phyloP scores from a whole-genome alignment of 1,284 basidiomycete genomes.

The Fistulinella cinereoalba region DNA sequence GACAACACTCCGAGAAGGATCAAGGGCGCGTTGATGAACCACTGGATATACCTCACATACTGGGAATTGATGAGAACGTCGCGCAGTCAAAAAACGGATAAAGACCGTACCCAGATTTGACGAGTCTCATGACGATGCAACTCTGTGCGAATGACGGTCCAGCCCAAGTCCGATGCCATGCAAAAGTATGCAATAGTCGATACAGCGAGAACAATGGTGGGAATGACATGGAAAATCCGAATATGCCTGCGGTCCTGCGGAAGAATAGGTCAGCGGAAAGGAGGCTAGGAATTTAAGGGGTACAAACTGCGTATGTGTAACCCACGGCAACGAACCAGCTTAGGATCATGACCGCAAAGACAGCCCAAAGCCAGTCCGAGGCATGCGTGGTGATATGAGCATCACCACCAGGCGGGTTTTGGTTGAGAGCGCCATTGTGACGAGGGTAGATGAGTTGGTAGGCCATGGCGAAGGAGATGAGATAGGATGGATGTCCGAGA shows the following conservation, averaged over 20 bases:
- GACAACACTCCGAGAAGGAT: conserved; percentile 52
- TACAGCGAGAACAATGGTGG: conserved; percentile 45
- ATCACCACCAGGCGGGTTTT: conserved; percentile 40
- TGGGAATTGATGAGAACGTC: conserved; percentile 14
- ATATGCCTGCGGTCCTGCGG: conserved; percentile 39
- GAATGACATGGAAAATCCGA: conserved; percentile 49
- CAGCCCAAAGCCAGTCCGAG: conserved; percentile 56
- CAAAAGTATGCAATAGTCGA: conserved; percentile 48
- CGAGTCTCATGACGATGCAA: conserved; percentile 42
- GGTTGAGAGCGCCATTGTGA: conserved; percentile 19
- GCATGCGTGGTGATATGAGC: conserved; percentile 40
- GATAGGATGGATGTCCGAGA: not conserved
- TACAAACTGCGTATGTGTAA: conserved; percentile 39
- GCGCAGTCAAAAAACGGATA: not conserved
- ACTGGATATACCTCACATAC: conserved; percentile 55
- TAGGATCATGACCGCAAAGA: conserved; percentile 48
- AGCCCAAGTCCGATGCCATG: conserved; percentile 61
- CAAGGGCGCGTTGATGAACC: conserved; percentile 57
- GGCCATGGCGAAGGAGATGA: conserved; percentile 16
- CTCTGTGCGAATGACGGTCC: conserved; percentile 42
- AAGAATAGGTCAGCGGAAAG: not conserved
- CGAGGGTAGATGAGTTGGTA: conserved; percentile 7
- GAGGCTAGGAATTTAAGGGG: not conserved
- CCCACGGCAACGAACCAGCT: conserved; percentile 38
- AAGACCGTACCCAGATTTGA: conserved; percentile 49